Evolutionary conservation across 1,284 basidiomycete genomes (phyloP).

Genomic region (Cutaneotrichosporon sp.): DNA sequence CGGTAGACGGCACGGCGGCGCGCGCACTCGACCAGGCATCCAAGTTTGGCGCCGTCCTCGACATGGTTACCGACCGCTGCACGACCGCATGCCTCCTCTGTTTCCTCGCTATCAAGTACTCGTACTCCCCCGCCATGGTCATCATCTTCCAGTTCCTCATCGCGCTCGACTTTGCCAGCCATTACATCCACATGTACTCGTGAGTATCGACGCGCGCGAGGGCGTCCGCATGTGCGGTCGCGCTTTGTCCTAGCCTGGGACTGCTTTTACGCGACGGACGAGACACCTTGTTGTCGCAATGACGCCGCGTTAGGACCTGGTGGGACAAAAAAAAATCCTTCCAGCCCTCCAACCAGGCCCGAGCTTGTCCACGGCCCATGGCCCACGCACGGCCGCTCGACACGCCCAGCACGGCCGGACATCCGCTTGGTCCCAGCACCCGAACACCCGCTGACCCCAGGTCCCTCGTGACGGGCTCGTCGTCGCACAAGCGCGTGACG

Average conservation of each 20-base stretch:
- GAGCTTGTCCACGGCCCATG: too few relatives aligned
- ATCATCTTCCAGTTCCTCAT: constrained; percentile 92
- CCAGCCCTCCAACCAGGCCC: background rate
- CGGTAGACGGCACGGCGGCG: constrained; percentile 92
- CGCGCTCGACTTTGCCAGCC: constrained; percentile 93
- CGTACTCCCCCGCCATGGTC: constrained; percentile 67
- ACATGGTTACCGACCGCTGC: constrained; percentile 99
- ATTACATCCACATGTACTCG: constrained; percentile 99
- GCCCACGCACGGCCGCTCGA: too few relatives aligned
- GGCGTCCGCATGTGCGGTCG: too few relatives aligned
- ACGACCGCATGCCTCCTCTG: constrained; percentile 92
- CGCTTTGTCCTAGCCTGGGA: too few relatives aligned
- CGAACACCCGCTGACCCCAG: constrained; percentile 50
- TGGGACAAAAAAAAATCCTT: background rate
- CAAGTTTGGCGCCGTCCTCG: constrained; percentile 95
- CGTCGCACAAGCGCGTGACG: constrained; percentile 85
- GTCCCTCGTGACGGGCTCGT: constrained; percentile 85
- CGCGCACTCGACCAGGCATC: constrained; percentile 81
- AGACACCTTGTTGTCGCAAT: too few relatives aligned
- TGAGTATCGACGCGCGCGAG: constrained; percentile 51
- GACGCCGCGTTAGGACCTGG: background rate
- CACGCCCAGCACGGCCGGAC: too few relatives aligned
- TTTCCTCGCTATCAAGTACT: constrained; percentile 61
- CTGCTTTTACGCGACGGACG: background rate
- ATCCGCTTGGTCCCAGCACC: too few relatives aligned